Conservation (phyloP, 2,329 filamentous ascomycete species). For the Xylariaceae sp. region DNA sequence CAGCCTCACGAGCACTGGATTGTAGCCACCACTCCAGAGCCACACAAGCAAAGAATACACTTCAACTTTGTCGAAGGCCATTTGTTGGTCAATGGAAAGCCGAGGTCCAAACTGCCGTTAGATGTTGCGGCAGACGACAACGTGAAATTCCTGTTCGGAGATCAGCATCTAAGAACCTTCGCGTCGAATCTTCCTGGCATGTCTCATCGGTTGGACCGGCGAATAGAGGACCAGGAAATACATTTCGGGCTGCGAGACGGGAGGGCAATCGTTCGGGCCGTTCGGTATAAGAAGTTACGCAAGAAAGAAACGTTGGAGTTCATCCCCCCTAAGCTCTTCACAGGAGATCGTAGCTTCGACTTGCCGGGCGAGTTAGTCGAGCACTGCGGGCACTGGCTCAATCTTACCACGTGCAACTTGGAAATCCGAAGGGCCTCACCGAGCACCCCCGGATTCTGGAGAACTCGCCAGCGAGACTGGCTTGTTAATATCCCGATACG, state of each 20-base stretch:
- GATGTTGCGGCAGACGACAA: constrained; percentile 42
- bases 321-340: constrained; percentile 31
- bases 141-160: constrained; percentile 41
- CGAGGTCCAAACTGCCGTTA: constrained; percentile 43
- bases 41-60: constrained; percentile 23
- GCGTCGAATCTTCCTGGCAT: constrained; percentile 50
- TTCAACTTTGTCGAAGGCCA: constrained; percentile 33
- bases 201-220: constrained; percentile 36
- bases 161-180: constrained; percentile 39
- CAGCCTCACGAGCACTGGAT: constrained; percentile 23
- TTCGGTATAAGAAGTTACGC: neutral
- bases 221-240: constrained; percentile 36
- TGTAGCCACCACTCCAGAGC: constrained; percentile 9
- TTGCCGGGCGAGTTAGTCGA: constrained; percentile 47
- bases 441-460: constrained; percentile 30
- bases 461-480: constrained; percentile 29
- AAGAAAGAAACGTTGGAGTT: constrained; percentile 28
- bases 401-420: constrained; percentile 37
- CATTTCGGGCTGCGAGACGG: constrained; percentile 49
- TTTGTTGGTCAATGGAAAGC: constrained; percentile 33
- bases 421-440: constrained; percentile 42
- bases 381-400: constrained; percentile 56
- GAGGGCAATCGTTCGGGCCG: constrained; percentile 40
- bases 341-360: constrained; percentile 32
- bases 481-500: constrained; percentile 26